Evolutionary conservation across 805 yeast species (phyloP), one percentile per base, ranked within the genome.

Genomic region (Saccharomycopsis guyanensis): DNA sequence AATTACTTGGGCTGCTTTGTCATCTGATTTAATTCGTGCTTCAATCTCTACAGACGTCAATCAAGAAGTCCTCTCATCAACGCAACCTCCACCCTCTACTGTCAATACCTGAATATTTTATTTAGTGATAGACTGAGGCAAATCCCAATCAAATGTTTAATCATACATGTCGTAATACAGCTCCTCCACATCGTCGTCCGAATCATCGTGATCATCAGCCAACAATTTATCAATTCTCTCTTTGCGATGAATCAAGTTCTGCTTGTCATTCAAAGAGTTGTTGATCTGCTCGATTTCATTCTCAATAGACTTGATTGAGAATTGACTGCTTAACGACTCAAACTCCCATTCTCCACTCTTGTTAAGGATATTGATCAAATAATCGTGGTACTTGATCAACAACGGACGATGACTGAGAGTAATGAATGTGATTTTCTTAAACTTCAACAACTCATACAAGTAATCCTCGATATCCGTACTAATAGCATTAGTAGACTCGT

Each of bases 401-500:
- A 86, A 71, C 25, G 94, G 91, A 40, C 96, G 74, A 61, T 88
- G 96, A 23, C 86, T 76, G 49, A 88, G 75, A 1, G 96, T 86
- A 46, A 88, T 76, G 53, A 85, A 76, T 1, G 94, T 83, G 61
- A 86, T 82, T 38, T 77, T 73, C 57, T 80, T 79, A 46, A 66
- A 69, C 57, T 78, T 83, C 63, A 88, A 70, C 53, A 81, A 61
- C 58, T 86, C 94, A 64, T 87, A 88, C 43, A 88, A 68, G 49
- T 80, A 76, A 53, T 89, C 96, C 62, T 88, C 97, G 62, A 84
- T 86, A 62, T 88, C 97, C 39, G 82, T 82, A 43, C 87, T 78
- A 10, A 88, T 88, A 1, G 97, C 96, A 59, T 87, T 86, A 3
- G 97, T 88, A n/a, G 94, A 85, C 64, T 88, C 97, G 64, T 88